Evolutionary conservation across 2,329 filamentous ascomycete species (phyloP), one percentile per base, ranked within the genome.

Genomic region (Pseudogymnoascus sp.): DNA sequence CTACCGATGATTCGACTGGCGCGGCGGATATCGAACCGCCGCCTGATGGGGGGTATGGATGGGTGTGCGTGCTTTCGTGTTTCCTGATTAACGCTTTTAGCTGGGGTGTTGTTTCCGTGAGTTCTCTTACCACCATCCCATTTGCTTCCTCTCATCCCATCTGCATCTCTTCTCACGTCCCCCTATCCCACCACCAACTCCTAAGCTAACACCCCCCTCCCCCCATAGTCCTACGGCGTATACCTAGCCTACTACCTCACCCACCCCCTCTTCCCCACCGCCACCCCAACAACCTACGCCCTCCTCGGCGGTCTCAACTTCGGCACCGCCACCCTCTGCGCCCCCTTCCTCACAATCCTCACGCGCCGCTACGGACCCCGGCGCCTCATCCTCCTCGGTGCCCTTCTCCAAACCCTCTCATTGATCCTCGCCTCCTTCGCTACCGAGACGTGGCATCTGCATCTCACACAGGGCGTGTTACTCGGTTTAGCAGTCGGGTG

Each of bases 401-500:
- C 83, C 1, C 70, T 74, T 2, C 70, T 84, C 21, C 78, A 84
- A 67, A 78, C 79, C 0, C 68, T 74, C 0, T 78, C 77, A 5
- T 74, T 87, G 25, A 78, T 86, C 5, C 76, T 76, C 0, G 81
- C 85, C 0, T 81, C 78, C 3, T 83, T 85, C 60, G 77, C 82
- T 0, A 77, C 69, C 0, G 63, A 77, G 7, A 81, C 84, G 11
- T 87, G 84, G 84, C 84, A 87, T 8, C 74, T 88, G 0, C 86
- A 86, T 64, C 75, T 88, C 0, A 78, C 76, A 1, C 84, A 87
- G 65, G 85, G 85, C 0, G 70, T 86, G 0, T 81, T 82, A 62
- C 85, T 87, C 61, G 85, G 85, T 0, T 76, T 80, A 64, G 85
- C 85, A 0, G 82, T 87, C 76, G 85, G 85, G 0, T 82, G 87